Evolutionary conservation across 495 filamentous ascomycete species (phyloP).

Genomic region (Trichoderma reesei): DNA sequence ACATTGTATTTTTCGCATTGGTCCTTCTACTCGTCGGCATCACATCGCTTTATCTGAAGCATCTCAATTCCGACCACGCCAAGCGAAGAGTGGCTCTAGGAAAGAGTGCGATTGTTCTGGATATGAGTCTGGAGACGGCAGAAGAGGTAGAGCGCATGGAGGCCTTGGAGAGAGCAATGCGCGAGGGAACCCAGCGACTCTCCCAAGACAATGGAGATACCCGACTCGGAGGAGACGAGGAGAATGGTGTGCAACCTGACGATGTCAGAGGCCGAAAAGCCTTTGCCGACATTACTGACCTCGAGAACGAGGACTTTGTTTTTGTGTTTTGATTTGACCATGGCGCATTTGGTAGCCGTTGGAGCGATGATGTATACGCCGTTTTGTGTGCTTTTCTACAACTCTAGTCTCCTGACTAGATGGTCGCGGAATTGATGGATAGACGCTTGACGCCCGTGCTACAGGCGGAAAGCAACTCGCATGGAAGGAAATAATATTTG

Average conservation of each 20-base stretch:
- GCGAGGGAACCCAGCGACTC: conserved; percentile 24
- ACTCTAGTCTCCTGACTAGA: neutral
- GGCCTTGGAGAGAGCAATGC: conserved; percentile 15
- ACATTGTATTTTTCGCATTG: conserved; percentile 32
- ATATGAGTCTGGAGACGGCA: conserved; percentile 19
- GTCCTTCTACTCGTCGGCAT: conserved; percentile 21
- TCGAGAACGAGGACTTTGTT: conserved; percentile 49
- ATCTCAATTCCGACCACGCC: conserved; percentile 37
- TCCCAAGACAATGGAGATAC: conserved; percentile 25
- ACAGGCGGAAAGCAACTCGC: too few species aligned
- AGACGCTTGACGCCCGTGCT: too few species aligned
- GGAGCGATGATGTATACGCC: neutral
- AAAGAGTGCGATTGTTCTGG: conserved; percentile 28
- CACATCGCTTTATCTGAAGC: conserved; percentile 38
- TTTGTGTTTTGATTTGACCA: conserved; percentile 39
- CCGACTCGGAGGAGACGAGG: conserved; percentile 32
- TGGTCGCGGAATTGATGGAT: too few species aligned
- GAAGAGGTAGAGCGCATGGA: conserved; percentile 16
- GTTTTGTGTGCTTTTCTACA: neutral
- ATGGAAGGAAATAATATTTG: too few species aligned
- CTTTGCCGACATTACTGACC: conserved; percentile 43
- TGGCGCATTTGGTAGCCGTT: neutral
- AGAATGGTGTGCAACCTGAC: conserved; percentile 21
- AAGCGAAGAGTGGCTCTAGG: conserved; percentile 32
- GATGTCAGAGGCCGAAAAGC: conserved; percentile 37